Evolutionary conservation across 352 stramenopile species (phyloP), one percentile per base, ranked within the genome.

Genomic region (Pythium rhizo-oryzae): DNA sequence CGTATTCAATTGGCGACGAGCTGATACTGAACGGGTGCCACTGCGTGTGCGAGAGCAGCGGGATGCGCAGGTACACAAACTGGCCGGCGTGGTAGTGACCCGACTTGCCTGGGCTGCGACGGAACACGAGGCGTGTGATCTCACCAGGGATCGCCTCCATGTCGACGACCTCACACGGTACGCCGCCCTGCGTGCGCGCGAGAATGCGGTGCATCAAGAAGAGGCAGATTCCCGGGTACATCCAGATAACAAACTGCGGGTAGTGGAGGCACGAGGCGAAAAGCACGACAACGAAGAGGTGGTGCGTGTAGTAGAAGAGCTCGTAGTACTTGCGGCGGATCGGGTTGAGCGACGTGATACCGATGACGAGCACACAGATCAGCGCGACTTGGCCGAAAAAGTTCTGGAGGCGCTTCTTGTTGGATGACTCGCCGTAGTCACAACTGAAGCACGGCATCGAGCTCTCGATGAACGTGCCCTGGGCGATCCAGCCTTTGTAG

Each of bases 1-100:
- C 84, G 66, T 91, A 92, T 65, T 94, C 85, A 60, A 93, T 89
- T 5, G 87, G 87, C 15, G 87, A 93, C 30, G 85, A 93, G 50
- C 83, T 93, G 70, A 93, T 93, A 71, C 84, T 93, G 77, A 94
- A 94, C 65, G 87, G 87, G 52, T 95, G 87, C 85, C 85, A 95
- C 67, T 95, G 82, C 37, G 79, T 86, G 57, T 78, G 67, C 18
- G 87, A 93, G 47, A 95, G 65, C 62, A 91, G 44, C 16, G 87
- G 87, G 46, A 92, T 78, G 37, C 81, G 84, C 30, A 95, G 62
- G 68, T 92, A 95, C 23, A 95, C 78, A 52, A 92, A 92, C 68
- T 93, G 84, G 12, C 85, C 84, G 33, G 86, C 84, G 73, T 94
- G 85, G 75, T 93, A 94, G 72, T 92, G 85, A 16, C 85, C 84